Conservation (phyloP, 495 filamentous ascomycete species). For the Elasticomyces elasticus region DNA sequence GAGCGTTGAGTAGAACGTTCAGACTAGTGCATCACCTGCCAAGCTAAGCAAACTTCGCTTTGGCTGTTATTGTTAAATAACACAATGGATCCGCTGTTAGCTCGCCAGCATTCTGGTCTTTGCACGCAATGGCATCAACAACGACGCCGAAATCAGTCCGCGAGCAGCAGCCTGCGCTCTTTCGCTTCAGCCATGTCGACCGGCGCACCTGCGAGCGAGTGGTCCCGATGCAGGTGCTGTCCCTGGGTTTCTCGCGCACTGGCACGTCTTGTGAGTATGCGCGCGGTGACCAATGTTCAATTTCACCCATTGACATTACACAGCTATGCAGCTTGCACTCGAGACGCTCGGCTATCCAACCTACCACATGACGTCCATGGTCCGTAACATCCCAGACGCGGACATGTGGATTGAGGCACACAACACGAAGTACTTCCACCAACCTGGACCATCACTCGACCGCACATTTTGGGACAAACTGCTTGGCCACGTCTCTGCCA, state of each 20-base stretch:
- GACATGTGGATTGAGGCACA: background rate
- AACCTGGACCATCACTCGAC: background rate
- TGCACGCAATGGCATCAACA: too few relatives aligned
- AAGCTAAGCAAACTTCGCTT: too few relatives aligned
- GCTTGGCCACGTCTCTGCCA: background rate
- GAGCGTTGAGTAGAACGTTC: too few relatives aligned
- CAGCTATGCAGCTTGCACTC: background rate
- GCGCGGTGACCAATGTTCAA: background rate
- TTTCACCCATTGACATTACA: background rate
- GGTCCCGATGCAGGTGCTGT: background rate
- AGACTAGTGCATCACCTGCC: too few relatives aligned
- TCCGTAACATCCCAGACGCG: background rate
- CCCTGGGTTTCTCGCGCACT: background rate
- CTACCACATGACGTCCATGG: conserved; percentile 1
- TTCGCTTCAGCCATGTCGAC: background rate
- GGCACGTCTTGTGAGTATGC: background rate
- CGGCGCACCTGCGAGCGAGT: background rate
- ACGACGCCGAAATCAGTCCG: too few relatives aligned
- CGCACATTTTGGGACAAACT: background rate
- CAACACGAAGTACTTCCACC: background rate
- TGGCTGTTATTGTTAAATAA: too few relatives aligned
- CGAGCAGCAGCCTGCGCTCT: background rate
- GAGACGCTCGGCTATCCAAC: background rate
- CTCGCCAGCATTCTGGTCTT: too few relatives aligned
- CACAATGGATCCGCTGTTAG: too few relatives aligned